phyloP scores from a whole-genome alignment of 306 rosid genomes.

The Rosa persica region DNA sequence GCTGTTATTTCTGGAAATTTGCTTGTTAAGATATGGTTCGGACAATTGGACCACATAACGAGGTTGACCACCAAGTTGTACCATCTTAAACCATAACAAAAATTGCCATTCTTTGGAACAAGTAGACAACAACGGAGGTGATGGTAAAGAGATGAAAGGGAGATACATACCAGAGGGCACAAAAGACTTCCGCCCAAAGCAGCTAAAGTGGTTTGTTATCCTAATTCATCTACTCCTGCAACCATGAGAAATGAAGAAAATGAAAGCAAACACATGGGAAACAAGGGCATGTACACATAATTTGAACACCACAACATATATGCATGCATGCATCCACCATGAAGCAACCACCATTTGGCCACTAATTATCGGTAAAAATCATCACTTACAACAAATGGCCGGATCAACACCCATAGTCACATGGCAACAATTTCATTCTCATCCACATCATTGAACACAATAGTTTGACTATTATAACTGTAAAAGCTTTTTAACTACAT shows the following conservation, averaged over 20 bases:
- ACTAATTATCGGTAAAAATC: background rate
- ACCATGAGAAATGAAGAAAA: conserved; percentile 39
- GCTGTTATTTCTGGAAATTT: background rate
- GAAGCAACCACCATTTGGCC: background rate
- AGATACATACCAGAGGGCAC: conserved; percentile 62
- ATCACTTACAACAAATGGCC: background rate
- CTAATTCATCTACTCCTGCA: conserved; percentile 68
- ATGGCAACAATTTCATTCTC: background rate
- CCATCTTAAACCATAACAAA: background rate
- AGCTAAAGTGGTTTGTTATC: conserved; percentile 38
- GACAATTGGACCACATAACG: background rate
- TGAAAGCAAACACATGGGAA: conserved; percentile 30
- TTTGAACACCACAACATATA: background rate
- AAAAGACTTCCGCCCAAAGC: conserved; percentile 40
- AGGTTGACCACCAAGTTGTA: background rate
- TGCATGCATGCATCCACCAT: background rate
- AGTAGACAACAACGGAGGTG: background rate
- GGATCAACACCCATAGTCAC: background rate
- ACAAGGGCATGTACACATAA: conserved; percentile 17
- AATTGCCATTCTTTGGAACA: background rate
- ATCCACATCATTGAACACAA: conserved; percentile 25
- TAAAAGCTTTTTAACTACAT: background rate
- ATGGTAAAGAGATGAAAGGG: conserved; percentile 18
- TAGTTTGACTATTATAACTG: background rate
- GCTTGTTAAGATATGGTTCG: background rate